Evolutionary conservation across 495 filamentous ascomycete genomes (phyloP).

Genomic region (Tuber umbilicatum): DNA sequence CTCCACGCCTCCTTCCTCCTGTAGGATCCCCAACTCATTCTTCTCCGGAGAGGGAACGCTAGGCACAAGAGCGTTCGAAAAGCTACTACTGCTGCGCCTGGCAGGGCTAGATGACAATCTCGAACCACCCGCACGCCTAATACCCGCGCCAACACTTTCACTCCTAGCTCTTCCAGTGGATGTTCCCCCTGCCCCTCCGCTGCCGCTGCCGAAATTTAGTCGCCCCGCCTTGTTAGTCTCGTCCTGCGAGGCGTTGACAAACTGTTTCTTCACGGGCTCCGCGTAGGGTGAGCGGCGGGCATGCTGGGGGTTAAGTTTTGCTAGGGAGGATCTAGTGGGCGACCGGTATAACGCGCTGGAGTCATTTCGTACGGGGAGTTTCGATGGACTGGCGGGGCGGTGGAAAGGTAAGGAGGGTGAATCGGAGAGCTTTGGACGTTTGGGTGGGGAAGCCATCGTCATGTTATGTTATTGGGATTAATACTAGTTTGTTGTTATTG

Average conservation of each 20-base stretch:
- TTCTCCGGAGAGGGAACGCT: conserved; percentile 1
- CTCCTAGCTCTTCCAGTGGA: not conserved
- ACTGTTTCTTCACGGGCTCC: conserved; percentile 4
- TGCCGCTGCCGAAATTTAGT: not conserved
- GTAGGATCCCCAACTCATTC: conserved; percentile 8
- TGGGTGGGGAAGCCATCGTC: conserved; percentile 17
- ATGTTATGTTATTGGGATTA: not conserved
- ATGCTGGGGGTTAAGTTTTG: not conserved
- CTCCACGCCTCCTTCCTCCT: not conserved
- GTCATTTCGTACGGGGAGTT: conserved; percentile 27
- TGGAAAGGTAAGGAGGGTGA: conserved; percentile 11
- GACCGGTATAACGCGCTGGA: conserved; percentile 13
- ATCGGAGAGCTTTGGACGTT: conserved; percentile 24
- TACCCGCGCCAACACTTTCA: not conserved
- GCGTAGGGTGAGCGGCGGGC: conserved; percentile 14
- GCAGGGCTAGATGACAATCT: conserved; percentile 20
- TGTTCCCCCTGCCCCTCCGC: conserved; percentile 4
- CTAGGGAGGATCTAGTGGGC: not conserved
- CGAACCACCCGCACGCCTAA: conserved; percentile 14
- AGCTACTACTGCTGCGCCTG: conserved; percentile 12
- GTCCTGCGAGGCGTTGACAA: not conserved
- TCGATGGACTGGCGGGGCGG: conserved; percentile 10
- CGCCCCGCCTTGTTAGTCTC: not conserved
- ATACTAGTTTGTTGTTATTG: conserved; percentile 14
- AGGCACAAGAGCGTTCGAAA: conserved; percentile 11